Evolutionary conservation across 208 protist species (phyloP).

Genomic region (Phytomonas francai): DNA sequence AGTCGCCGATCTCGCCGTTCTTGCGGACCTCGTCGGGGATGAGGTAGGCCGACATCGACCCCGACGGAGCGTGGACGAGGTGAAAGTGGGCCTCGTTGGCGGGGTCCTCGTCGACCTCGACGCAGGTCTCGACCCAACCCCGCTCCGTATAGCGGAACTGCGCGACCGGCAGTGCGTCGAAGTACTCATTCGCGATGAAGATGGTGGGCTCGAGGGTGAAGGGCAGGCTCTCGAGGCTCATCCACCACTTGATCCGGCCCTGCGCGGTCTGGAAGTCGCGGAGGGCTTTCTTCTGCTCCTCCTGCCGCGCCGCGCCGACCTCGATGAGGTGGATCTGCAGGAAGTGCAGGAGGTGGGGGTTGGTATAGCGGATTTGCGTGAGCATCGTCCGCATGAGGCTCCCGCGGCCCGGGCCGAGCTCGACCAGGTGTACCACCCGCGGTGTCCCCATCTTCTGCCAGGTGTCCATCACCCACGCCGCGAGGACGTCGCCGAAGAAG

Average conservation of each 20-base stretch:
- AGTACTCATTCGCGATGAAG: constrained; percentile 88
- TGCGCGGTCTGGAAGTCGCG: constrained; percentile 77
- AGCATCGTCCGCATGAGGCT: constrained; percentile 89
- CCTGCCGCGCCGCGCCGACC: constrained; percentile 68
- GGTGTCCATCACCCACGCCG: constrained; percentile 84
- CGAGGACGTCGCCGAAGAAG: constrained; percentile 87
- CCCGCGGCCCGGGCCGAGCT: constrained; percentile 80
- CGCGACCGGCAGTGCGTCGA: constrained; percentile 89
- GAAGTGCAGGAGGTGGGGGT: constrained; percentile 86
- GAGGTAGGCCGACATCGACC: constrained; percentile 79
- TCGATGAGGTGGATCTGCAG: constrained; percentile 83
- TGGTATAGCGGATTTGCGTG: constrained; percentile 72
- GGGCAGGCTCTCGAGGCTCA: constrained; percentile 75
- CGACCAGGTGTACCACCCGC: constrained; percentile 79
- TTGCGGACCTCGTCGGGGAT: constrained; percentile 79
- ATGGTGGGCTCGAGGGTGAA: constrained; percentile 81
- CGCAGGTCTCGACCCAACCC: constrained; percentile 88
- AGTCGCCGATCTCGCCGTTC: constrained; percentile 61
- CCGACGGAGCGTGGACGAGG: constrained; percentile 80
- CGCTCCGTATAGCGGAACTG: constrained; percentile 89
- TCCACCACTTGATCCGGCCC: constrained; percentile 86
- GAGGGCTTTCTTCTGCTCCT: constrained; percentile 80
- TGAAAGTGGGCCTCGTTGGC: constrained; percentile 79
- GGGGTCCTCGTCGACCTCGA: constrained; percentile 86
- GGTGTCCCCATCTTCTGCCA: constrained; percentile 91